A percentile compares a stretch with the other conserved stretches of the same genome.
phyloP scores from a whole-genome alignment of 352 stramenopile genomes.

The Phytophthora fragariaefolia region DNA sequence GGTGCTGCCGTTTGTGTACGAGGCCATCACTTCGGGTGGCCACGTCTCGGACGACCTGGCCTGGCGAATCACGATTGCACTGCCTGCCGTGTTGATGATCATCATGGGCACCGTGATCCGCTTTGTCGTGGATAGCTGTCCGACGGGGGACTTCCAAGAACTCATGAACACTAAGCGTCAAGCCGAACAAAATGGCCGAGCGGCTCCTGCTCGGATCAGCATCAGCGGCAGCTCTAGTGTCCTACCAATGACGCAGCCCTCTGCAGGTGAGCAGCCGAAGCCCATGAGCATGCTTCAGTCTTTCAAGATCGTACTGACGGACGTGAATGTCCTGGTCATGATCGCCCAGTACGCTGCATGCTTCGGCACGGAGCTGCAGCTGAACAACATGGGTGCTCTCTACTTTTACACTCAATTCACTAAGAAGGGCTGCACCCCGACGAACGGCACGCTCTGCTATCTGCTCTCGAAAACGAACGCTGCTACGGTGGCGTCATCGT shows the following conservation, averaged over 20 bases:
- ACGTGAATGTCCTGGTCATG: constrained; percentile 93
- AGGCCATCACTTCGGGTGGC: constrained; percentile 71
- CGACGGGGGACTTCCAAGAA: constrained; percentile 93
- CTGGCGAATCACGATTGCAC: constrained; percentile 92
- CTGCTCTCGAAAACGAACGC: constrained; percentile 66
- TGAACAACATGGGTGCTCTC: constrained; percentile 95
- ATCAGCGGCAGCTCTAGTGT: constrained; percentile 35
- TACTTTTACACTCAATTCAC: constrained; percentile 94
- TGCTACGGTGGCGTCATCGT: constrained; percentile 90
- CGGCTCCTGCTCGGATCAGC: constrained; percentile 26
- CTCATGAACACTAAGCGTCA: constrained; percentile 69
- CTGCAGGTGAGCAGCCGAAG: constrained; percentile 21
- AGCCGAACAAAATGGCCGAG: constrained; percentile 53
- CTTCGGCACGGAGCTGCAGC: constrained; percentile 96
- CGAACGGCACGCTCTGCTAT: constrained; percentile 39
- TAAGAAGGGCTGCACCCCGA: constrained; percentile 49
- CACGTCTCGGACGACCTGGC: constrained; percentile 77
- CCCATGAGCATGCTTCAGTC: constrained; percentile 40
- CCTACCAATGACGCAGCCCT: constrained; percentile 33
- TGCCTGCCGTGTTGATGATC: constrained; percentile 91
- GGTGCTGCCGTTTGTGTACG: constrained; percentile 90
- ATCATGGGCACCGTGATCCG: constrained; percentile 75
- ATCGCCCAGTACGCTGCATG: constrained; percentile 94
- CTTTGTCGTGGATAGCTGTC: constrained; percentile 87
- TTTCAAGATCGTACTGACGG: constrained; percentile 66